Evolutionary conservation across 148 eudicot genomes (phyloP).

Genomic region (Suaeda aralocaspica): DNA sequence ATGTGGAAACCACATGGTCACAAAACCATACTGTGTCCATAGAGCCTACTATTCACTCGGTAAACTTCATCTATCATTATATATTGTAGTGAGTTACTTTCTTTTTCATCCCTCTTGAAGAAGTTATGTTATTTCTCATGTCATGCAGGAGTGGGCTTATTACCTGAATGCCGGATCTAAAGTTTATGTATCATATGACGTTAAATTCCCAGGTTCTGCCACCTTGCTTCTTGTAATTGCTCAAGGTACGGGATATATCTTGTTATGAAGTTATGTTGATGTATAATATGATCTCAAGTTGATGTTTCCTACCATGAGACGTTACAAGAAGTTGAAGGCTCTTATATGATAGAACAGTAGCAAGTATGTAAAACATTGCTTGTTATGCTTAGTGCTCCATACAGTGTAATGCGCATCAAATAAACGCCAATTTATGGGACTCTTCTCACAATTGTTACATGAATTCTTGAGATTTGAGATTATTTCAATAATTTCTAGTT

Average conservation of each 20-base stretch:
- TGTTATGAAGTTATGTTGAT: neutral
- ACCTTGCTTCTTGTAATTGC: constrained; percentile 46
- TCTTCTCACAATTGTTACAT: neutral
- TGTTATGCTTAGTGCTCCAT: too few species aligned
- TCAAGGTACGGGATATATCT: constrained; percentile 30
- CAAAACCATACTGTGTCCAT: constrained; percentile 30
- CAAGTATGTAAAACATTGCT: neutral
- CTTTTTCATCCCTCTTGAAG: neutral
- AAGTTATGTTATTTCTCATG: neutral
- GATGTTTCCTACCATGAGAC: neutral
- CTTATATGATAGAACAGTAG: neutral
- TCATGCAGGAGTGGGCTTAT: constrained; percentile 51
- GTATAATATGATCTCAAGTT: neutral
- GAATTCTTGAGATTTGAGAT: neutral
- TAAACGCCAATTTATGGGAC: neutral
- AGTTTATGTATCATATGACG: constrained; percentile 40
- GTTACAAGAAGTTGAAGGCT: neutral
- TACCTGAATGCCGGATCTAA: constrained; percentile 49
- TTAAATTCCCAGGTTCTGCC: constrained; percentile 35
- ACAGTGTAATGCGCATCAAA: neutral
- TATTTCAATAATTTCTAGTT: neutral
- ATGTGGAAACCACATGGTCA: constrained; percentile 50
- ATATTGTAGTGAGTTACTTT: neutral
- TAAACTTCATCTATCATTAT: constrained; percentile 1
- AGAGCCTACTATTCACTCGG: constrained; percentile 33